phyloP scores from a whole-genome alignment of 495 filamentous ascomycete genomes.

The Pseudoneurospora amorphoporcata region DNA sequence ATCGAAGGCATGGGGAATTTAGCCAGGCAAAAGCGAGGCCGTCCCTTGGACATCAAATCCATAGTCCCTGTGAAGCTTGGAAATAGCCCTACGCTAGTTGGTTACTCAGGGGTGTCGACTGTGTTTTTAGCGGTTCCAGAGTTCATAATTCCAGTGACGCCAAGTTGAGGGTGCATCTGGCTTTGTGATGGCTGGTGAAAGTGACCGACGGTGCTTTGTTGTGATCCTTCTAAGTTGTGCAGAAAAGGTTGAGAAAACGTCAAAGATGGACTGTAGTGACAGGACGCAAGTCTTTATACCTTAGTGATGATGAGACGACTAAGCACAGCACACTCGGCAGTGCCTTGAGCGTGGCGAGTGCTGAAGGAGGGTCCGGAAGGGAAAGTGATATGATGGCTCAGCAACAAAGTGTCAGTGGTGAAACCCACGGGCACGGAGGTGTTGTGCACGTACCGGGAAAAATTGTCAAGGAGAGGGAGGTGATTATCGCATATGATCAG shows the following conservation, averaged over 20 bases:
- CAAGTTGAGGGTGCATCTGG: neutral
- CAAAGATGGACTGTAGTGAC: no score
- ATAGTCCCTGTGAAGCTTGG: neutral
- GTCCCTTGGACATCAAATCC: no score
- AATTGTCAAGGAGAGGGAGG: neutral
- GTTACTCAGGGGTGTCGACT: neutral
- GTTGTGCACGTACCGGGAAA: neutral
- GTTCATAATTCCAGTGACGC: neutral
- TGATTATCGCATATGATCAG: neutral
- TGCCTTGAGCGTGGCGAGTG: neutral
- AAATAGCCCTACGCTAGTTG: neutral
- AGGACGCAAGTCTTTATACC: no score
- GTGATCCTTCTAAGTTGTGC: neutral
- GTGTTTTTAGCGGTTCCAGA: neutral
- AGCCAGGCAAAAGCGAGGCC: no score
- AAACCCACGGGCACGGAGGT: neutral
- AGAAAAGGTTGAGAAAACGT: neutral
- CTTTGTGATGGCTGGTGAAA: neutral
- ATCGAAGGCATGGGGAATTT: no score
- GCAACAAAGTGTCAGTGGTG: neutral
- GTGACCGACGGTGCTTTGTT: neutral
- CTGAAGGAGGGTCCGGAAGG: neutral
- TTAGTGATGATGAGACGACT: neutral
- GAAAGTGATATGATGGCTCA: neutral
- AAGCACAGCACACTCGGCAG: neutral